phyloP scores from a whole-genome alignment of 306 rosid genomes.

The Citrullus amarus region DNA sequence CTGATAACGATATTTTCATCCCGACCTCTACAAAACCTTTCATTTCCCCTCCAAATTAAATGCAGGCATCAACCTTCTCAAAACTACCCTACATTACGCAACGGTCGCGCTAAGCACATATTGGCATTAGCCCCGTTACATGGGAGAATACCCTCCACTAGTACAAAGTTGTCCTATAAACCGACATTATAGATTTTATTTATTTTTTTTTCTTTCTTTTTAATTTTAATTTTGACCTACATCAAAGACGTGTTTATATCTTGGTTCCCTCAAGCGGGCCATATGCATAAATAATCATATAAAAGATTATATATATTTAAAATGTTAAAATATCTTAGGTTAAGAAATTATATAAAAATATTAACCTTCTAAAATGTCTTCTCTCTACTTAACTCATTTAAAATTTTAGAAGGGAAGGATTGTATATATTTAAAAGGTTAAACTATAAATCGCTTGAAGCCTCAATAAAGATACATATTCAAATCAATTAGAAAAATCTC shows the following conservation, averaged over 20 bases:
- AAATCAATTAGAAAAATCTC: not conserved
- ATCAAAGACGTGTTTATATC: not conserved
- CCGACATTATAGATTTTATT: too few relatives aligned
- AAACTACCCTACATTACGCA: conserved; percentile 16
- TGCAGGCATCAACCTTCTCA: not conserved
- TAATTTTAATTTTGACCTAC: too few relatives aligned
- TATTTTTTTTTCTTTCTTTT: too few relatives aligned
- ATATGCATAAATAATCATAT: conserved; percentile 5
- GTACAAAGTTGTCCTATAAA: too few relatives aligned
- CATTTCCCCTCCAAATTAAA: conserved; percentile 53
- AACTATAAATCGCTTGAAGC: too few relatives aligned
- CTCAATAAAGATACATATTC: not conserved
- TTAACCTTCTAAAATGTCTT: too few relatives aligned
- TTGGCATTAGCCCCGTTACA: not conserved
- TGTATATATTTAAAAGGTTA: too few relatives aligned
- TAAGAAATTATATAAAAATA: not conserved
- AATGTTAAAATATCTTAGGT: too few relatives aligned
- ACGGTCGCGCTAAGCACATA: not conserved
- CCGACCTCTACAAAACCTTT: conserved; percentile 58
- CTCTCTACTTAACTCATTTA: too few relatives aligned
- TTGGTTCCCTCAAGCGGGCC: conserved; percentile 18
- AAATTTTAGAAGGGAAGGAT: too few relatives aligned
- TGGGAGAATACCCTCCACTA: not conserved
- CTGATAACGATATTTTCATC: too few relatives aligned
- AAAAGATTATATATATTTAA: too few relatives aligned